Conservation (phyloP, 116 monocot genomes). For the Papilionanthe hybrid region DNA sequence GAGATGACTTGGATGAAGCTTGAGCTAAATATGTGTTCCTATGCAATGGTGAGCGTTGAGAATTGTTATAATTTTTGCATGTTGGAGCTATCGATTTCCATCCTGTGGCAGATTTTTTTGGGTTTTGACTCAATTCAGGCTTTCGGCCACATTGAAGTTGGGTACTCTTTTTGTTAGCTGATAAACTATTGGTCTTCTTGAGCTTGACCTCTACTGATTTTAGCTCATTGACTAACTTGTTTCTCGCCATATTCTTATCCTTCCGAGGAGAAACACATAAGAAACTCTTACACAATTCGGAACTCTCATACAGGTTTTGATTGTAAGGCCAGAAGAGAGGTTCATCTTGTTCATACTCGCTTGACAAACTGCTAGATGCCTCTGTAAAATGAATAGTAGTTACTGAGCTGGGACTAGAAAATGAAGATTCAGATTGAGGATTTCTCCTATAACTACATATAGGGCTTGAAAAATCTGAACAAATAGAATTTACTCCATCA, state of each 20-base stretch:
- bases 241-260: background rate
- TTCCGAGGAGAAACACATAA: conserved; percentile 40
- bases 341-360: conserved; percentile 18
- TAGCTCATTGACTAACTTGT: background rate
- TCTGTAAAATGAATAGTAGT: background rate
- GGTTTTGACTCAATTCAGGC: too few relatives aligned
- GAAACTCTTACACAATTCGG: conserved; percentile 33
- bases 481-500: conserved; percentile 5
- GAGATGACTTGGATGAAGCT: too few relatives aligned
- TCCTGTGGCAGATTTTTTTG: too few relatives aligned
- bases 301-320: conserved; percentile 17
- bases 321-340: conserved; percentile 59
- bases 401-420: background rate
- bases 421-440: conserved; percentile 8
- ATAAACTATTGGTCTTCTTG: background rate
- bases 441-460: conserved; percentile 18
- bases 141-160: too few relatives aligned
- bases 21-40: too few relatives aligned
- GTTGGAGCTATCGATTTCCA: too few relatives aligned
- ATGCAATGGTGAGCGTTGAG: too few relatives aligned
- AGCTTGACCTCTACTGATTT: too few relatives aligned
- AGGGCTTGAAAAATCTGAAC: conserved; percentile 39
- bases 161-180: too few relatives aligned
- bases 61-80: too few relatives aligned
- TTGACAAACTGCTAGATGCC: background rate